phyloP scores from a whole-genome alignment of 306 rosid species.

The Acmispon strigosus region DNA sequence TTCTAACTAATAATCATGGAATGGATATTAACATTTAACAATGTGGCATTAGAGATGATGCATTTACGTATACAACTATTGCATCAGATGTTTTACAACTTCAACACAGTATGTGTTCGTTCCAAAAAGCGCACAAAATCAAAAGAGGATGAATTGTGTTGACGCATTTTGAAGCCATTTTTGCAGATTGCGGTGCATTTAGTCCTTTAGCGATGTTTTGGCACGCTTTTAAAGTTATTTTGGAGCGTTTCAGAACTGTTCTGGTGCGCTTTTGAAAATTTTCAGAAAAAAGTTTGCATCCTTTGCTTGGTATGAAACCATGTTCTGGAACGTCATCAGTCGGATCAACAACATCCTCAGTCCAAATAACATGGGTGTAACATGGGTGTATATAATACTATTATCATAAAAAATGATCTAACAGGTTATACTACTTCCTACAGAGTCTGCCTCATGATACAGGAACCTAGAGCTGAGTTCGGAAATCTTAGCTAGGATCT shows the following conservation, averaged over 20 bases:
- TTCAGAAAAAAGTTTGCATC: neutral
- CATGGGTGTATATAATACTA: too few relatives aligned
- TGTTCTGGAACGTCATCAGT: neutral
- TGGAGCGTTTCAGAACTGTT: neutral
- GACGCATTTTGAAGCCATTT: neutral
- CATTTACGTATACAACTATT: neutral
- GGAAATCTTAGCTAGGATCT: neutral
- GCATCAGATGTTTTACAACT: neutral
- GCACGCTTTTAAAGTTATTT: neutral
- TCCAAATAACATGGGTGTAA: too few relatives aligned
- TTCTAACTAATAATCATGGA: neutral
- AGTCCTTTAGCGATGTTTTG: neutral
- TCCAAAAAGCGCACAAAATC: neutral
- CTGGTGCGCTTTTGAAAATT: neutral
- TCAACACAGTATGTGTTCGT: neutral
- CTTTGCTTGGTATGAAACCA: neutral
- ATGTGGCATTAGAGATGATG: too few relatives aligned
- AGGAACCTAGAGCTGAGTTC: neutral
- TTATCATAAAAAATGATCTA: too few relatives aligned
- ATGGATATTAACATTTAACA: neutral
- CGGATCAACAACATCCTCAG: neutral
- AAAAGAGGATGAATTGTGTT: neutral
- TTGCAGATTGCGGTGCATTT: neutral
- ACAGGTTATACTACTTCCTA: neutral
- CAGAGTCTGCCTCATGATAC: too few relatives aligned